These are phyloP conservation scores for Cordyceps farinosa DNA, from an alignment of 2,329 filamentous ascomycete species.

Conservation along the genomic window DNA sequence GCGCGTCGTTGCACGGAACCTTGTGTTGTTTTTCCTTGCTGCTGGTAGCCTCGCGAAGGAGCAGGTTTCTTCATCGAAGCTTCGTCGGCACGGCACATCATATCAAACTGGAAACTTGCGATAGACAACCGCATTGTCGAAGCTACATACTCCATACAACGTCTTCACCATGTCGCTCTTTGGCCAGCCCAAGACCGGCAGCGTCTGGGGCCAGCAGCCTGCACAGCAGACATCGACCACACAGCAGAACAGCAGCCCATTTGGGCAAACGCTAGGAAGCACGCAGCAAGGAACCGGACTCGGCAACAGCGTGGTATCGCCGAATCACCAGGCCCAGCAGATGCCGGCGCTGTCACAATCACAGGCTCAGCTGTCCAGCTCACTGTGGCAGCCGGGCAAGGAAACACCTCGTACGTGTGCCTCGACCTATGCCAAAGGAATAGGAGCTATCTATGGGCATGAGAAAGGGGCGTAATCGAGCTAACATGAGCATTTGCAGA, in stretches of 20 bases:
- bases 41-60: not conserved
- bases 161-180: slow-evolving; percentile 36
- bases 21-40: not conserved
- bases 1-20: not conserved
- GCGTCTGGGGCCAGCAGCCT: slow-evolving; percentile 39
- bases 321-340: slow-evolving; percentile 40
- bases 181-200: slow-evolving; percentile 35
- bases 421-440: not conserved
- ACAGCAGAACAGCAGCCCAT: slow-evolving; percentile 27
- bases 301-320: slow-evolving; percentile 31
- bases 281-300: slow-evolving; percentile 37
- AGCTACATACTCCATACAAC: slow-evolving; percentile 11
- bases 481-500: slow-evolving; percentile 26
- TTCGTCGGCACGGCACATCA: not conserved
- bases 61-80: not conserved
- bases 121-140: not conserved
- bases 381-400: slow-evolving; percentile 52
- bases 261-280: slow-evolving; percentile 29
- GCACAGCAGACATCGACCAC: slow-evolving; percentile 28
- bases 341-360: slow-evolving; percentile 43
- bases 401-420: slow-evolving; percentile 44
- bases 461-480: not conserved
- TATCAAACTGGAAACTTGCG: not conserved
- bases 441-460: not conserved
- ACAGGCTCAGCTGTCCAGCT: slow-evolving; percentile 46